These are phyloP conservation scores for Penicillium psychrofluorescens DNA, from an alignment of 495 filamentous ascomycete genomes.

Conservation along the genomic window DNA sequence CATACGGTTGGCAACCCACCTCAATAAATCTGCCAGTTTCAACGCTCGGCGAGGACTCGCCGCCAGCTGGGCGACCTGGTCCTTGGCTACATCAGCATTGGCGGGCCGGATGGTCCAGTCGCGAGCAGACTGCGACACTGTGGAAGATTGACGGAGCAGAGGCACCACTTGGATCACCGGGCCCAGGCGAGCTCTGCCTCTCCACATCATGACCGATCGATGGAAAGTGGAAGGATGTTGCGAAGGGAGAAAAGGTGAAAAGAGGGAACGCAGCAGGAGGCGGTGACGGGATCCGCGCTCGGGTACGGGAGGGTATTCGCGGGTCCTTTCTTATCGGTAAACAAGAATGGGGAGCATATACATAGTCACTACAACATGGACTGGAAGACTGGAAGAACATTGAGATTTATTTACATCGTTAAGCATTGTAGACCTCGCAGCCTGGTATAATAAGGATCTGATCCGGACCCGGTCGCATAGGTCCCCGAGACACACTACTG, in stretches of 20 bases:
- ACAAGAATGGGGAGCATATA: no score
- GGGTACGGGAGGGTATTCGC: no score
- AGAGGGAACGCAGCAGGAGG: no score
- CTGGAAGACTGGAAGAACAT: no score
- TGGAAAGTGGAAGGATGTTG: not conserved
- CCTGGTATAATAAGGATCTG: conserved; percentile 9
- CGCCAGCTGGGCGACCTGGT: conserved; percentile 72
- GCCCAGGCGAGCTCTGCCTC: not conserved
- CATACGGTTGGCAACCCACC: conserved; percentile 38
- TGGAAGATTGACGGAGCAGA: conserved; percentile 2
- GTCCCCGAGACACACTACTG: conserved; percentile 38
- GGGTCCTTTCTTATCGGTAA: no score
- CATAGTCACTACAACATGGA: no score
- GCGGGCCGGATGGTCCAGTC: conserved; percentile 15
- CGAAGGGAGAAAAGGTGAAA: no score
- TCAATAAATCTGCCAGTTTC: conserved; percentile 81
- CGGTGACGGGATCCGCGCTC: no score
- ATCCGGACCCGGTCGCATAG: conserved; percentile 3
- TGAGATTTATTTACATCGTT: no score
- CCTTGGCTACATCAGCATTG: conserved; percentile 44
- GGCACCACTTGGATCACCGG: not conserved
- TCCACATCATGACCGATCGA: not conserved
- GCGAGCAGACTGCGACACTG: conserved; percentile 7
- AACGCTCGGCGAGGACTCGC: conserved; percentile 71
- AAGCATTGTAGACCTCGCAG: no score